These are phyloP conservation scores for Xylaria sp. DNA, from an alignment of 2,329 filamentous ascomycete genomes.

Conservation along the genomic window DNA sequence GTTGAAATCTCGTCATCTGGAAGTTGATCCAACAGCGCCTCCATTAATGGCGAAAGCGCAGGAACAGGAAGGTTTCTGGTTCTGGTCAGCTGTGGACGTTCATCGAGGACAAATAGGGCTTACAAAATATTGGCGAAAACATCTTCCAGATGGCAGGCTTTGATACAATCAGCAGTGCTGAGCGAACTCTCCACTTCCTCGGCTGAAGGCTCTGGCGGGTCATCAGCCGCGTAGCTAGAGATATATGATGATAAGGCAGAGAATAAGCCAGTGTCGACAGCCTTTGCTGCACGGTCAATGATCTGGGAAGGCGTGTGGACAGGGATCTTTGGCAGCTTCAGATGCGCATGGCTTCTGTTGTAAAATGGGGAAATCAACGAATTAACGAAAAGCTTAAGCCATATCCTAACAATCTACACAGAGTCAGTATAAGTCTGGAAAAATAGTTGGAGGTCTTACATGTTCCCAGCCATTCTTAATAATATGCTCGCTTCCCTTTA, in stretches of 20 bases:
- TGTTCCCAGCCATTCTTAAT: conserved; percentile 82
- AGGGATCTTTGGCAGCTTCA: conserved; percentile 83
- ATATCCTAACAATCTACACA: conserved; percentile 82
- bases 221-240: conserved; percentile 97
- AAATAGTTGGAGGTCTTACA: conserved; percentile 58
- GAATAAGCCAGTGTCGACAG: conserved; percentile 85
- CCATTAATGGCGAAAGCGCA: conserved; percentile 70
- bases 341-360: conserved; percentile 66
- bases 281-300: conserved; percentile 84
- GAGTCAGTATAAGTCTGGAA: conserved; percentile 51
- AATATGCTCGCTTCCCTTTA: conserved; percentile 83
- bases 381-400: conserved; percentile 95
- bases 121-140: conserved; percentile 86
- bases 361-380: conserved; percentile 89
- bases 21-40: conserved; percentile 81
- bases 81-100: conserved; percentile 16
- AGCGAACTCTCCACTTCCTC: conserved; percentile 96
- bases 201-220: conserved; percentile 95
- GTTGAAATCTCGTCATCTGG: conserved; percentile 82
- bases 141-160: conserved; percentile 84
- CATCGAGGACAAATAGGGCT: conserved; percentile 48
- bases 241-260: conserved; percentile 96
- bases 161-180: conserved; percentile 93
- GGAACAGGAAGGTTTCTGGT: conserved; percentile 68
- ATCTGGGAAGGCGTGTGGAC: conserved; percentile 91